Percentiles rank a stretch among this genome's conserved stretches.
These are phyloP conservation scores for Chlamydomonas reinhardtii DNA, from an alignment of 163 green algal species.

Conservation along the genomic window DNA sequence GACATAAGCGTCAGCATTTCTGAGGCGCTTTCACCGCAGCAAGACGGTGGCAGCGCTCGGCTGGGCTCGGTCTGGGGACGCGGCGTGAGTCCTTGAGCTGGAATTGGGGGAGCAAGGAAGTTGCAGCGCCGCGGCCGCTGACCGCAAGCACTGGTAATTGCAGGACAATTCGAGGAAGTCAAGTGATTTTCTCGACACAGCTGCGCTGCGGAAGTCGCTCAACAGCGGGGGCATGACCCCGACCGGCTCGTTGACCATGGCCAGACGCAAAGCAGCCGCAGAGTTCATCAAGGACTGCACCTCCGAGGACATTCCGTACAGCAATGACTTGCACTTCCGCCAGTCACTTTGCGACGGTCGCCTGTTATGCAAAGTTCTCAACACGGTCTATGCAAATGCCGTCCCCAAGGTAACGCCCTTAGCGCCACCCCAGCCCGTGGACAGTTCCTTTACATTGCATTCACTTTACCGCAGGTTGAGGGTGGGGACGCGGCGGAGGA, in stretches of 20 bases:
- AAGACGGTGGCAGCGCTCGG: not conserved
- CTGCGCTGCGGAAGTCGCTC: not conserved
- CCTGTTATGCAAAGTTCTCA: conserved; percentile 72
- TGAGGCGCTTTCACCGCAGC: not conserved
- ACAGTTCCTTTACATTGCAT: not conserved
- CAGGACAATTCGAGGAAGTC: not conserved
- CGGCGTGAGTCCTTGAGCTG: not conserved
- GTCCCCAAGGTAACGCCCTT: not conserved
- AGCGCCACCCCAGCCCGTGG: not conserved
- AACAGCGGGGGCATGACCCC: not conserved
- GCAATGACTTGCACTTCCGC: conserved; percentile 74
- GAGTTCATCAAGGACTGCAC: conserved; percentile 70
- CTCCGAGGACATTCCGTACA: conserved; percentile 57
- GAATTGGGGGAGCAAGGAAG: not conserved
- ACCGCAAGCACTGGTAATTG: not conserved
- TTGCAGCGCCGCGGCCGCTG: not conserved
- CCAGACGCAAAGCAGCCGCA: conserved; percentile 63
- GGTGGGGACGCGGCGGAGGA: conserved; percentile 1
- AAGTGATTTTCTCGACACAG: not conserved
- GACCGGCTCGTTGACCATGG: not conserved
- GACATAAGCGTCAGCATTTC: not conserved
- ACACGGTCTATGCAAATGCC: not conserved
- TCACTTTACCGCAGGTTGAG: conserved; percentile 5
- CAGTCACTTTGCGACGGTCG: conserved; percentile 69
- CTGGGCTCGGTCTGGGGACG: not conserved